Conservation (phyloP, 495 filamentous ascomycete species). For the Penicillium canariense region DNA sequence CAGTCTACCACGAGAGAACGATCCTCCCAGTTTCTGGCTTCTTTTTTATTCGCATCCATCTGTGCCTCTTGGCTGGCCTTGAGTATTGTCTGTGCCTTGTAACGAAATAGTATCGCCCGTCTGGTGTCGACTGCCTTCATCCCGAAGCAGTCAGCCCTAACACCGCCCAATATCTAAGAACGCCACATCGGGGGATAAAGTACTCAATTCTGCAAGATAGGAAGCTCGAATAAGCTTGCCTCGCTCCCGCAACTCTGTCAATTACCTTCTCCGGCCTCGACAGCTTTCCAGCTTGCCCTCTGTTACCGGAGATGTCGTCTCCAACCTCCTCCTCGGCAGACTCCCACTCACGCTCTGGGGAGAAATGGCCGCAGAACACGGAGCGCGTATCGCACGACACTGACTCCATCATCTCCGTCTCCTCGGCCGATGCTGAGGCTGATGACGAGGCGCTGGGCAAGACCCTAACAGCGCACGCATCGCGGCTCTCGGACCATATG, state of each 20-base stretch:
- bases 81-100: not conserved
- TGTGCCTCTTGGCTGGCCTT: not conserved
- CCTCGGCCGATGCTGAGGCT: conserved; percentile 32
- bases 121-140: not conserved
- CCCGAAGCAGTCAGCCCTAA: not conserved
- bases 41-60: not conserved
- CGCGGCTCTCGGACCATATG: conserved; percentile 23
- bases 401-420: conserved; percentile 30
- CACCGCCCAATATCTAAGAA: not conserved
- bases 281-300: not conserved
- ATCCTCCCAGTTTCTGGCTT: not conserved
- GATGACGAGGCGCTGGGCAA: conserved; percentile 30
- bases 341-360: conserved; percentile 6
- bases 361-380: conserved; percentile 27
- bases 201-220: not conserved
- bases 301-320: conserved; percentile 17
- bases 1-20: not conserved
- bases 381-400: conserved; percentile 19
- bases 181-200: not conserved
- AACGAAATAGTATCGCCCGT: not conserved
- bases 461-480: conserved; percentile 25
- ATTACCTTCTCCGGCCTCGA: not conserved
- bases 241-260: not conserved
- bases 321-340: conserved; percentile 10
- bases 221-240: not conserved